Base-by-base conservation (phyloP, 2,329 filamentous ascomycete species). In the Claviceps monticola region DNA sequence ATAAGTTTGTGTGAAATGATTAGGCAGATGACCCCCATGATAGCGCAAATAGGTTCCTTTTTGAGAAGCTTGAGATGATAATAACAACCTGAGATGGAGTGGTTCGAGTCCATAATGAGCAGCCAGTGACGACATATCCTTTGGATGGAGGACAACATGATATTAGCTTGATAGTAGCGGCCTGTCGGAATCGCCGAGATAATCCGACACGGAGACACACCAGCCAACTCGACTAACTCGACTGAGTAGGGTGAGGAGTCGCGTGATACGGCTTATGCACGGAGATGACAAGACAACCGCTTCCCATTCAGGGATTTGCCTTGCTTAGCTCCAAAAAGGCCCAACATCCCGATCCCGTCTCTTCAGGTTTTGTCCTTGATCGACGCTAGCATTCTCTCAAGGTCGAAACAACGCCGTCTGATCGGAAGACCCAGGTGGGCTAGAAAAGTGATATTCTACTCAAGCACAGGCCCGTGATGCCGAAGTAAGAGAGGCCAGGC, bases 271-370 rank as follows among this genome's bases (percentile, higher is more conserved):
- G 54, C 49, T 51, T 46, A 55, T 55, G 53, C 53, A 55, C 53
- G 53, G 52, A 46, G 56, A 46, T 34, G 41, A 49, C 46, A 56
- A 29, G 44, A 49, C 46, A 56, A 29, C 38, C 34, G 52, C 47
- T 56, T 52, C 54, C 56, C 56, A 52, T 53, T 51, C 50, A 57
- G 51, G 53, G 54, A 55, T 55, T 54, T 50, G 52, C 49, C 51
- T 45, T 17, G 29, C n/a, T 39, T 29, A 41, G 37, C 21, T 48
- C 16, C 47, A 34, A 39, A 2, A 29, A 29, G 13, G 38, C 42
- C 51, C 37, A 13, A 39, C 49, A 47, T 34, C 29, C 29, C 29
- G 29, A 49, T 36, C 46, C 46, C 50, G 49, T 53, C 17, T 41
- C 43, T 48, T 46, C 51, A 50, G n/a, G 34, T 43, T 51, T 34